A percentile compares a stretch with the other conserved stretches of the same genome.
These are phyloP conservation scores for Knoxdaviesia proteae DNA, from an alignment of 2,329 filamentous ascomycete genomes.

Conservation along the genomic window DNA sequence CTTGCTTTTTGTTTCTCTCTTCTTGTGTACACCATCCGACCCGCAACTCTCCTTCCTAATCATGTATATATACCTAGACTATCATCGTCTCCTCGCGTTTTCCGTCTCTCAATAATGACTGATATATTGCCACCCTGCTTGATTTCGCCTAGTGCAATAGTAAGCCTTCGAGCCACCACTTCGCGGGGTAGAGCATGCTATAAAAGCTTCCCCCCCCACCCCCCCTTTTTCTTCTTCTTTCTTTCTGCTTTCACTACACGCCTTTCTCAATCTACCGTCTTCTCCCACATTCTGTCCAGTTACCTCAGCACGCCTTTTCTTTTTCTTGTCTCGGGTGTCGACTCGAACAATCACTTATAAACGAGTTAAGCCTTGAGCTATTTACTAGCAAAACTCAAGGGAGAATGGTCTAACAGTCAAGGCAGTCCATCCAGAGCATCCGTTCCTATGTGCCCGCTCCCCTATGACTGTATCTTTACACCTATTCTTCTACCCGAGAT, in stretches of 20 bases:
- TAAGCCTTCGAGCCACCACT: neutral
- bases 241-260: neutral
- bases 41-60: neutral
- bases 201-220: no score
- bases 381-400: no score
- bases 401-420: neutral
- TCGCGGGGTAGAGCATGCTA: neutral
- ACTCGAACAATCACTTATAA: no score
- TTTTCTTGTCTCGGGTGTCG: no score
- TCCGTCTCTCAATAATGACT: neutral
- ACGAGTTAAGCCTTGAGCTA: no score
- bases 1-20: neutral
- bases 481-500: no score
- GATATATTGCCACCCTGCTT: neutral
- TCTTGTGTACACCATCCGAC: neutral
- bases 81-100: neutral
- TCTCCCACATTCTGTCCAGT: neutral
- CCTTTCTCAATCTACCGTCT: neutral
- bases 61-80: neutral
- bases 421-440: no score
- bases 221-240: no score
- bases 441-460: no score
- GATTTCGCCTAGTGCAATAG: neutral
- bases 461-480: no score
- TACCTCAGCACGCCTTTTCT: neutral